Conservation (phyloP, 805 yeast species). For the Ogataea nonfermentans region DNA sequence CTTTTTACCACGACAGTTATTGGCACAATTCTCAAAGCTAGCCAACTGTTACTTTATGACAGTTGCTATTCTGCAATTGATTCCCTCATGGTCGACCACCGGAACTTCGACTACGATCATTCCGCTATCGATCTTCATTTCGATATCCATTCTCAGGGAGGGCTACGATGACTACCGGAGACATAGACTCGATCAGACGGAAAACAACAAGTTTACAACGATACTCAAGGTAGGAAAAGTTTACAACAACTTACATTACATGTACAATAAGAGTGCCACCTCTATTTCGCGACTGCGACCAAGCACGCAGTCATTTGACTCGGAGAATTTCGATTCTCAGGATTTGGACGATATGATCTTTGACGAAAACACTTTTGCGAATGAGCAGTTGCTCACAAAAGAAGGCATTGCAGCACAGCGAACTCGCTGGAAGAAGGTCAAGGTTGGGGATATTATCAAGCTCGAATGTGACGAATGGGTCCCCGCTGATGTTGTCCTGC, state of each 20-base stretch:
- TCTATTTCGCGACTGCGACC: constrained; percentile 30
- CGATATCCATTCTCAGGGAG: constrained; percentile 87
- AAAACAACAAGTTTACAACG: constrained; percentile 57
- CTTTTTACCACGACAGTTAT: constrained; percentile 83
- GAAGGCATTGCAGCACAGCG: constrained; percentile 22
- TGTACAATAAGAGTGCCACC: constrained; percentile 28
- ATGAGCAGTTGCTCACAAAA: constrained; percentile 15
- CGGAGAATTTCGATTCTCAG: constrained; percentile 18
- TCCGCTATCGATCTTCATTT: constrained; percentile 81
- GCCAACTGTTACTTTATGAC: constrained; percentile 90
- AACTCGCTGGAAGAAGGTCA: constrained; percentile 67
- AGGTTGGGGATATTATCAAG: constrained; percentile 83
- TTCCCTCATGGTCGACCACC: constrained; percentile 96
- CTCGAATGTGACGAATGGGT: constrained; percentile 83
- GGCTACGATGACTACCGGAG: constrained; percentile 92
- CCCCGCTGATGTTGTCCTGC: constrained; percentile 83
- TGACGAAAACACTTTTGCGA: constrained; percentile 27
- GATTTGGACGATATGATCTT: constrained; percentile 13
- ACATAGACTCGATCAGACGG: constrained; percentile 80
- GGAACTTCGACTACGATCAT: constrained; percentile 93
- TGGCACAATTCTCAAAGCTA: constrained; percentile 87
- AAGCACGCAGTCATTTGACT: constrained; percentile 26
- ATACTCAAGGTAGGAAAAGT: constrained; percentile 34
- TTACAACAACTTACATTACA: constrained; percentile 13
- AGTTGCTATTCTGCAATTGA: constrained; percentile 91